Evolutionary conservation across 257 asterid species (phyloP).

Genomic region (Solanum paucissectum): DNA sequence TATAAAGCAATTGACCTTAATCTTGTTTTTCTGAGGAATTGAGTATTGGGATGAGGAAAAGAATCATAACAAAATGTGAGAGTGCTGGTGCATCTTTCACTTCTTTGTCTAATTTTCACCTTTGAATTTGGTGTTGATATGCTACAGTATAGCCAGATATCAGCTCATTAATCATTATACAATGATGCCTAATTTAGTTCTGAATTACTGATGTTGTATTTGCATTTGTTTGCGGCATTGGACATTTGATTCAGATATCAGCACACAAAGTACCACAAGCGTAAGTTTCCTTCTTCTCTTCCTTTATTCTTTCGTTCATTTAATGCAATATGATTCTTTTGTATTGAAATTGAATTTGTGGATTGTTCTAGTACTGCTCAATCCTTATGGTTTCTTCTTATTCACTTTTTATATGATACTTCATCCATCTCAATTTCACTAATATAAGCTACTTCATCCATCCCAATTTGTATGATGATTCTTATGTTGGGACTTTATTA

Average conservation of each 20-base stretch:
- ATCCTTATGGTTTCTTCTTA: neutral
- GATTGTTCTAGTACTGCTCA: neutral
- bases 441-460: neutral
- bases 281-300: constrained; percentile 40
- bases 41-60: neutral
- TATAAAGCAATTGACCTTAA: neutral
- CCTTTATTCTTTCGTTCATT: neutral
- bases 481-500: neutral
- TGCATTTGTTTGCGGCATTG: constrained; percentile 35
- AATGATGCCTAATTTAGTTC: neutral
- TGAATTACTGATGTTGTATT: constrained; percentile 18
- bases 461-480: neutral
- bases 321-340: neutral
- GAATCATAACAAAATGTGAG: neutral
- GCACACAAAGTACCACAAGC: constrained; percentile 96
- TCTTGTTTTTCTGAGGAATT: neutral
- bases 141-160: neutral
- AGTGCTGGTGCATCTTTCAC: neutral
- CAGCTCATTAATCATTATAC: neutral
- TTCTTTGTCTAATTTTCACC: neutral
- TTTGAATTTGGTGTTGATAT: neutral
- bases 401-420: neutral
- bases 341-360: neutral
- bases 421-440: neutral
- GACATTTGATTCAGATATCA: constrained; percentile 67